Conservation (phyloP, 2,329 filamentous ascomycete species). For the Neobulgaria alba region DNA sequence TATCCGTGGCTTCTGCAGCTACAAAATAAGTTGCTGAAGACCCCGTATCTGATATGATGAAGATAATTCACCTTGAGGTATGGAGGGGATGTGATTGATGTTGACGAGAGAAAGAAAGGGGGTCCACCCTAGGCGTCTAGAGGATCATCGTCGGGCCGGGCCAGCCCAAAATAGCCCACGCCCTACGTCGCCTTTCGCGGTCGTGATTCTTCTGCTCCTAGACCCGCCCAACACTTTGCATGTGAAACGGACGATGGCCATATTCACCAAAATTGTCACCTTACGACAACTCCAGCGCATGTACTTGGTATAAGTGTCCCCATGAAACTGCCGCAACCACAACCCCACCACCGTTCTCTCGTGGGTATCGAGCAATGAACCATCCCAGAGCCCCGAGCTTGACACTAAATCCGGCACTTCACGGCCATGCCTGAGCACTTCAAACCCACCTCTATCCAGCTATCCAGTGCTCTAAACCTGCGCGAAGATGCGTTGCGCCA, state of each 20-base stretch:
- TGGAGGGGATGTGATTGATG: no score
- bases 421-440: slow-evolving; percentile 23
- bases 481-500: slow-evolving; percentile 19
- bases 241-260: slow-evolving; percentile 16
- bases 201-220: no score
- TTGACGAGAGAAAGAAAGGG: no score
- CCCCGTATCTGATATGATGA: no score
- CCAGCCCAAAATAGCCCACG: slow-evolving; percentile 3
- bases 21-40: no score
- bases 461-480: slow-evolving; percentile 17
- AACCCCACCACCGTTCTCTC: neutral
- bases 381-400: slow-evolving; percentile 11
- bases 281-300: slow-evolving; percentile 5
- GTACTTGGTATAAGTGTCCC: slow-evolving; percentile 4
- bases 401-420: slow-evolving; percentile 9
- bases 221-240: slow-evolving; percentile 15
- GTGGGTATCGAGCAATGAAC: slow-evolving; percentile 16
- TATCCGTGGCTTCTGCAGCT: no score
- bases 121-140: no score
- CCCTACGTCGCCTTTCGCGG: slow-evolving; percentile 8
- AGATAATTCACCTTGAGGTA: no score
- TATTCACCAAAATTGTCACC: neutral
- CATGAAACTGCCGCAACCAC: neutral
- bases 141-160: no score
- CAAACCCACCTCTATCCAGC: slow-evolving; percentile 11